Evolutionary conservation across 1,284 basidiomycete species (phyloP).

Genomic region (Sporisorium sorghi): DNA sequence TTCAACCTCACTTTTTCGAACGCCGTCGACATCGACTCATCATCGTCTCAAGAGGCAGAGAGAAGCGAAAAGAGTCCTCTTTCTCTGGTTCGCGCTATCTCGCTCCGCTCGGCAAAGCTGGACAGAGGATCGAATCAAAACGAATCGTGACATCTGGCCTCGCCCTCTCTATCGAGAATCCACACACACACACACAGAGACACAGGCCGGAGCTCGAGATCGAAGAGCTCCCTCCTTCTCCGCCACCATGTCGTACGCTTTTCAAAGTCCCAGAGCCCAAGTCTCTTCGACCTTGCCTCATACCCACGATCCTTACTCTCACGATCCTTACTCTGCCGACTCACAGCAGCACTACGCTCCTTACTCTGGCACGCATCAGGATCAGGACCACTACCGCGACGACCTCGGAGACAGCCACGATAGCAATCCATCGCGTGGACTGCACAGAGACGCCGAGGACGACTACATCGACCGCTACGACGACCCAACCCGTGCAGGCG

Average conservation of each 20-base stretch:
- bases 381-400: slow-evolving; percentile 22
- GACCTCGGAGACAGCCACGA: slow-evolving; percentile 29
- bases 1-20: neutral
- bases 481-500: slow-evolving; percentile 26
- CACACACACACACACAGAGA: neutral
- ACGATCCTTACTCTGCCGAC: slow-evolving; percentile 33
- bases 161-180: slow-evolving; percentile 2
- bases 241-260: slow-evolving; percentile 46
- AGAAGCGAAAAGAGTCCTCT: neutral
- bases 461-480: slow-evolving; percentile 11
- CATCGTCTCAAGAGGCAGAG: neutral
- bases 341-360: slow-evolving; percentile 18
- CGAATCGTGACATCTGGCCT: slow-evolving; percentile 2
- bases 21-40: neutral
- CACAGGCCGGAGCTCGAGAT: slow-evolving; percentile 1
- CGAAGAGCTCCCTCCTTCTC: neutral
- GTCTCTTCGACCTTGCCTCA: slow-evolving; percentile 30
- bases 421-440: slow-evolving; percentile 19
- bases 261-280: slow-evolving; percentile 36
- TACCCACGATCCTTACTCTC: slow-evolving; percentile 12
- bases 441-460: slow-evolving; percentile 17
- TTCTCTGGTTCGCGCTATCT: slow-evolving; percentile 10
- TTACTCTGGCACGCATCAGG: slow-evolving; percentile 5
- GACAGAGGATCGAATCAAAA: neutral
- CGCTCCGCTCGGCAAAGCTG: slow-evolving; percentile 8